These are phyloP conservation scores for Cardamine resedifolia DNA, from an alignment of 345 rosid genomes.

Conservation along the genomic window DNA sequence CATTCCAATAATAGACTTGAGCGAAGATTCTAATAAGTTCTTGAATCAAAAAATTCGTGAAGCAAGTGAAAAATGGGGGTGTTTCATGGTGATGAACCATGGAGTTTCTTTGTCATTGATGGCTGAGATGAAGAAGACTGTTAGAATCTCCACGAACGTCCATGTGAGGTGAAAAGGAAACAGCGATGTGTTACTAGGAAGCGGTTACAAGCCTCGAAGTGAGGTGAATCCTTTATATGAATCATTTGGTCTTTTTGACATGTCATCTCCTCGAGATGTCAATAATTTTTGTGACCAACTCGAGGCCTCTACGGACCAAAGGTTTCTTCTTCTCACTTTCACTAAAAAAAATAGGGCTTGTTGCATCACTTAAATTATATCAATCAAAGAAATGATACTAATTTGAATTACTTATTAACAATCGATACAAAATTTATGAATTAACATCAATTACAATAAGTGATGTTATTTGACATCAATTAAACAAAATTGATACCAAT, in stretches of 20 bases:
- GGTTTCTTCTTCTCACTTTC: slow-evolving; percentile 38
- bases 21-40: slow-evolving; percentile 36
- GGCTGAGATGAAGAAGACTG: slow-evolving; percentile 63
- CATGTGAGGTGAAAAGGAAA: slow-evolving; percentile 57
- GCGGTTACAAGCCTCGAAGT: slow-evolving; percentile 60
- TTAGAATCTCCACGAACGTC: slow-evolving; percentile 60
- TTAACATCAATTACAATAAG: too few relatives aligned
- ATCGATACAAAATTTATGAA: too few relatives aligned
- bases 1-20: slow-evolving; percentile 55
- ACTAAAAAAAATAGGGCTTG: too few relatives aligned
- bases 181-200: slow-evolving; percentile 54
- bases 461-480: too few relatives aligned
- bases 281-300: slow-evolving; percentile 58
- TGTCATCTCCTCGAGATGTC: slow-evolving; percentile 58
- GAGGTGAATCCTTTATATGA: slow-evolving; percentile 65
- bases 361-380: too few relatives aligned
- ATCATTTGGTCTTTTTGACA: slow-evolving; percentile 69
- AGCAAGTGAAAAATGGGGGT: slow-evolving; percentile 72
- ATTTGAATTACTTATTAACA: too few relatives aligned
- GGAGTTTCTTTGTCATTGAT: slow-evolving; percentile 44
- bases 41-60: slow-evolving; percentile 42
- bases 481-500: too few relatives aligned
- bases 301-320: slow-evolving; percentile 59
- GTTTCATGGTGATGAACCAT: slow-evolving; percentile 74
- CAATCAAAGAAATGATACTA: too few relatives aligned